phyloP scores from a whole-genome alignment of 225 moss, liverwort and hornwort species.

The Sphagnum tenellum region DNA sequence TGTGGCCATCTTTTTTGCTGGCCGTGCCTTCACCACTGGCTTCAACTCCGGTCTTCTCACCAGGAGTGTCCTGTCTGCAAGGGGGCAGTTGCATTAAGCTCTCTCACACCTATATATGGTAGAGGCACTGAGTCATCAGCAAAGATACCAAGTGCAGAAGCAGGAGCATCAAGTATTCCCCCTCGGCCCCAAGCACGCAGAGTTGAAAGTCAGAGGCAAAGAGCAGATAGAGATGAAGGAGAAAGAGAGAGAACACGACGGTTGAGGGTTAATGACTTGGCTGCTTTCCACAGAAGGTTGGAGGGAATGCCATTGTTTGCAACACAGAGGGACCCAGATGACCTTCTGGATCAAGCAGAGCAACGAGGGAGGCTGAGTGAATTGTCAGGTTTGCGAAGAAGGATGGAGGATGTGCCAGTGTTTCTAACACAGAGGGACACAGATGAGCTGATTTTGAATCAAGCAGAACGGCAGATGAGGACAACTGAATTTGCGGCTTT shows the following conservation, averaged over 20 bases:
- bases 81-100: conserved; percentile 60
- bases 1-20: conserved; percentile 91
- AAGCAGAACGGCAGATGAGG: no score
- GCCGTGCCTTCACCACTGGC: conserved; percentile 84
- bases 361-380: conserved; percentile 1
- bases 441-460: no score
- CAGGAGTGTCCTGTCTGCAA: conserved; percentile 84
- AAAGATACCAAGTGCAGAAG: conserved; percentile 30
- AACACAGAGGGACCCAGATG: conserved; percentile 32
- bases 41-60: conserved; percentile 72
- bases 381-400: not conserved
- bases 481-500: no score
- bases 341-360: not conserved
- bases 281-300: no score
- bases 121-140: conserved; percentile 48
- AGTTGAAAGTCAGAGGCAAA: conserved; percentile 64
- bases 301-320: conserved; percentile 44
- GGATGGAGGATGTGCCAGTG: not conserved
- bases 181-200: conserved; percentile 58
- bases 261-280: no score
- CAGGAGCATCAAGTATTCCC: conserved; percentile 43
- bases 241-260: conserved; percentile 40
- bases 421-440: conserved; percentile 12
- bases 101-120: conserved; percentile 69
- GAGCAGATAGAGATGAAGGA: conserved; percentile 49